Evolutionary conservation across 495 filamentous ascomycete species (phyloP), one percentile per base, ranked within the genome.

Genomic region (Aspergillus sclerotiicarbonarius): DNA sequence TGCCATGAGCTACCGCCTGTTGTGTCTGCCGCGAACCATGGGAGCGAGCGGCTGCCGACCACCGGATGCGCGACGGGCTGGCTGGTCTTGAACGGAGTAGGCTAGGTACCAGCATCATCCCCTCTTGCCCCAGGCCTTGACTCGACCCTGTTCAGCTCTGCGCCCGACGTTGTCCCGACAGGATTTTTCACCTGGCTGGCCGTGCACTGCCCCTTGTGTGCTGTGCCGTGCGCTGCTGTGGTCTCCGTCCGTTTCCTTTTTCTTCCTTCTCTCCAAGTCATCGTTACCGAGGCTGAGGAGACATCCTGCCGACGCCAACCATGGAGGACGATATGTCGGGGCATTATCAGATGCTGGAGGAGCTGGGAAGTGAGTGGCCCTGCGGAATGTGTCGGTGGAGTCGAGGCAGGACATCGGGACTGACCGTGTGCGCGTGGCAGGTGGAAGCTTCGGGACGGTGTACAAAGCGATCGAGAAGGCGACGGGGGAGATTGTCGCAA

Each of bases 391-490:
- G 10, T n/a, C 18, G 8, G 16, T 7, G 15, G 12, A 7, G 52
- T 44, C 30, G 33, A 19, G 21, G 20, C 54, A 51, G 58, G 37
- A 48, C 41, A 51, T n/a, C 32, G 50, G 29, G 21, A 60, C 47
- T 48, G 44, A n/a, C 46, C 48, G 13, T 51, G 16, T 10, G 46
- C 29, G 46, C 29, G 43, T 44, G 8, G 8, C 67, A 82, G 92
- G 92, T 70, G 93, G 93, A 43, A 97, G 93, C 72, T 97, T 98
- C 72, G 94, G 94, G 51, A 86, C 89, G 21, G 94, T 98, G 19
- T 98, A 96, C 81, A 98, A 98, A 75, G 94, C 87, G 25, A 90
- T 95, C 68, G 90, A 95, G 65, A 86, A 84, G 62, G 72, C 83
- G 9, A 95, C 91, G 8, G 91, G 91, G 43, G 90, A 96, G 63